These are phyloP conservation scores for Exophiala xenobiotica DNA, from an alignment of 2,329 filamentous ascomycete genomes.

Conservation along the genomic window DNA sequence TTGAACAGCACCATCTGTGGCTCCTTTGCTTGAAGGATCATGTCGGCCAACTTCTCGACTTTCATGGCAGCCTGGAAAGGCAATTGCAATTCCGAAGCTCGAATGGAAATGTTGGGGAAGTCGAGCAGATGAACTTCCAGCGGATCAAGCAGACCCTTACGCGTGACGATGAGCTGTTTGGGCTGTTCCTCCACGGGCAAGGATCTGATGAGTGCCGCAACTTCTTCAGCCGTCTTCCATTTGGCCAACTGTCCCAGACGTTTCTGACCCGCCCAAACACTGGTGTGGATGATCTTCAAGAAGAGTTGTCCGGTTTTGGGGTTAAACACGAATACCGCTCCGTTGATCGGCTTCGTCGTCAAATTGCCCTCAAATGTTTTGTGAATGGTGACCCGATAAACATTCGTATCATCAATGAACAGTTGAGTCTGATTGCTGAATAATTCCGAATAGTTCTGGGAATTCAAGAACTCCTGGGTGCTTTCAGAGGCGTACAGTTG, in stretches of 20 bases:
- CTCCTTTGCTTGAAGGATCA: slow-evolving; percentile 96
- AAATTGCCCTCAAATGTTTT: slow-evolving; percentile 99
- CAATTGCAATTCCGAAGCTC: slow-evolving; percentile 91
- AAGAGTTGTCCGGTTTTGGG: slow-evolving; percentile 97
- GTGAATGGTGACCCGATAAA: slow-evolving; percentile 98
- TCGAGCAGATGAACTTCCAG: slow-evolving; percentile 96
- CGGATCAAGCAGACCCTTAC: slow-evolving; percentile 94
- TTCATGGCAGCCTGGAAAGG: slow-evolving; percentile 99
- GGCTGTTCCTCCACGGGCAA: slow-evolving; percentile 96
- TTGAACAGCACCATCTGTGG: slow-evolving; percentile 99
- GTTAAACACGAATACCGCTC: slow-evolving; percentile 99
- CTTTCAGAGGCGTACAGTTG: slow-evolving; percentile 97
- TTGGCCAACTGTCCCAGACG: slow-evolving; percentile 97
- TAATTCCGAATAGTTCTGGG: slow-evolving; percentile 97
- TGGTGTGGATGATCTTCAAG: slow-evolving; percentile 99
- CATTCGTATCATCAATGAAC: slow-evolving; percentile 98
- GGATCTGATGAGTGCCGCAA: slow-evolving; percentile 92
- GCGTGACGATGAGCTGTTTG: slow-evolving; percentile 96
- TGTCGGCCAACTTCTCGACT: slow-evolving; percentile 97
- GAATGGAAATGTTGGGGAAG: slow-evolving; percentile 98
- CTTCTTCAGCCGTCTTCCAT: slow-evolving; percentile 99
- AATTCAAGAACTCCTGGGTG: slow-evolving; percentile 98
- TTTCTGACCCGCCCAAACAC: slow-evolving; percentile 98
- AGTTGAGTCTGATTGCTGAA: slow-evolving; percentile 99
- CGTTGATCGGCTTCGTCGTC: slow-evolving; percentile 99